phyloP scores from a whole-genome alignment of 805 yeast species.

The Kazachstania bromeliacearum region DNA sequence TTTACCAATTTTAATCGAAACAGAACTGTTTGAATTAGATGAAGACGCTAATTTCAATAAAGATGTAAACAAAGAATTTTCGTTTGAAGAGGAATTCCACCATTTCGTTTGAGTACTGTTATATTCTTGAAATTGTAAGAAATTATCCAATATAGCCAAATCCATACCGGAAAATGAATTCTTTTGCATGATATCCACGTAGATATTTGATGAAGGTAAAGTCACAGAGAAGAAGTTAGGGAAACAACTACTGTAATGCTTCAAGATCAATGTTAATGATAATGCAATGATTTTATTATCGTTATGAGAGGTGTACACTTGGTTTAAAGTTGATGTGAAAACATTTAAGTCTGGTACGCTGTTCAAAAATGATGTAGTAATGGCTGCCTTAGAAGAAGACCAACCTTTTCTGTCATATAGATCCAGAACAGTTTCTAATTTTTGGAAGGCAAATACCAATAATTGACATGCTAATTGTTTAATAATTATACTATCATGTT shows the following conservation, averaged over 20 bases:
- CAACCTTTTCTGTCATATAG: conserved; percentile 35
- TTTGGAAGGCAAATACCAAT: conserved; percentile 43
- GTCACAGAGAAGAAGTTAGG: conserved; percentile 29
- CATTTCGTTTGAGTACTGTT: conserved; percentile 53
- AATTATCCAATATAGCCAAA: conserved; percentile 47
- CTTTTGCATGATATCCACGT: conserved; percentile 28
- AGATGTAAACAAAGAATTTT: conserved; percentile 57
- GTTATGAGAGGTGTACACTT: conserved; percentile 29
- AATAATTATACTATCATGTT: conserved; percentile 40
- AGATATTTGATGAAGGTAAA: conserved; percentile 30
- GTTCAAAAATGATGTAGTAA: conserved; percentile 29
- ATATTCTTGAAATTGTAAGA: conserved; percentile 51
- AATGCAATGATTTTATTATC: conserved; percentile 39
- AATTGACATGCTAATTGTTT: conserved; percentile 58
- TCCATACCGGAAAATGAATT: conserved; percentile 41
- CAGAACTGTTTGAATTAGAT: conserved; percentile 19
- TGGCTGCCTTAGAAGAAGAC: conserved; percentile 28
- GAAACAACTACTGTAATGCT: conserved; percentile 32
- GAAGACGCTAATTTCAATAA: conserved; percentile 45
- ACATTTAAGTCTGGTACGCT: conserved; percentile 38
- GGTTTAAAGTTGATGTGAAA: conserved; percentile 36
- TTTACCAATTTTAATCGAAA: conserved; percentile 37
- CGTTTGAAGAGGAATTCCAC: conserved; percentile 54
- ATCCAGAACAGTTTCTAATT: conserved; percentile 36
- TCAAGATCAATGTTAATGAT: conserved; percentile 38